Percentiles rank a stretch among this genome's conserved stretches.
phyloP scores from a whole-genome alignment of 768 basidiomycete species.

The Boletus subcaerulescens region DNA sequence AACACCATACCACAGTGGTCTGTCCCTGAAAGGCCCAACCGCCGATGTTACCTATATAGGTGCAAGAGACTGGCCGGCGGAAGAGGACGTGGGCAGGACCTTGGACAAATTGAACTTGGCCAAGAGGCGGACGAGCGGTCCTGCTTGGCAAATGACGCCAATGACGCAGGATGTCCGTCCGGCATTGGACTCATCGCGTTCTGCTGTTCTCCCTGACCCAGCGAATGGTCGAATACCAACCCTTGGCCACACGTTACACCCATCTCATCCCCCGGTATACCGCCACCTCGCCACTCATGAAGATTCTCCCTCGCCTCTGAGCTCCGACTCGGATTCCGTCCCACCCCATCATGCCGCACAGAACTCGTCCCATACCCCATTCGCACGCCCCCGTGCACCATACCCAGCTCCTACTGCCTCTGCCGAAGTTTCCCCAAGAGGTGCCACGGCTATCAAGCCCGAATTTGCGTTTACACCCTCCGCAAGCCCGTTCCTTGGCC shows the following conservation, averaged over 20 bases:
- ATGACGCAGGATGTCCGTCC: slow-evolving; percentile 34
- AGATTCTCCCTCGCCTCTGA: slow-evolving; percentile 67
- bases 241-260: slow-evolving; percentile 40
- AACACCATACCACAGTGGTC: slow-evolving; percentile 35
- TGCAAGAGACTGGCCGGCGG: slow-evolving; percentile 35
- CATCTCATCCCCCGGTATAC: slow-evolving; percentile 31
- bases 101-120: slow-evolving; percentile 26
- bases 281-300: slow-evolving; percentile 43
- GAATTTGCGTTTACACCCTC: slow-evolving; percentile 59
- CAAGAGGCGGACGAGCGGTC: slow-evolving; percentile 52
- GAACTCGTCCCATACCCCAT: slow-evolving; percentile 28
- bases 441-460: slow-evolving; percentile 22
- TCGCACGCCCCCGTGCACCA: slow-evolving; percentile 27
- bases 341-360: slow-evolving; percentile 29
- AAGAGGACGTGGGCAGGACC: slow-evolving; percentile 26
- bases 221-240: slow-evolving; percentile 14
- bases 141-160: slow-evolving; percentile 52
- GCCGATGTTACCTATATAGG: slow-evolving; percentile 44
- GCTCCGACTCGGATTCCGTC: slow-evolving; percentile 58
- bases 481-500: slow-evolving; percentile 78
- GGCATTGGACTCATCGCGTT: slow-evolving; percentile 13
- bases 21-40: slow-evolving; percentile 18
- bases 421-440: slow-evolving; percentile 32
- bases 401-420: slow-evolving; percentile 19
- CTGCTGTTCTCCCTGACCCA: slow-evolving; percentile 15